These are phyloP conservation scores for Inosperma sp. DNA, from an alignment of 768 basidiomycete species.

Conservation along the genomic window DNA sequence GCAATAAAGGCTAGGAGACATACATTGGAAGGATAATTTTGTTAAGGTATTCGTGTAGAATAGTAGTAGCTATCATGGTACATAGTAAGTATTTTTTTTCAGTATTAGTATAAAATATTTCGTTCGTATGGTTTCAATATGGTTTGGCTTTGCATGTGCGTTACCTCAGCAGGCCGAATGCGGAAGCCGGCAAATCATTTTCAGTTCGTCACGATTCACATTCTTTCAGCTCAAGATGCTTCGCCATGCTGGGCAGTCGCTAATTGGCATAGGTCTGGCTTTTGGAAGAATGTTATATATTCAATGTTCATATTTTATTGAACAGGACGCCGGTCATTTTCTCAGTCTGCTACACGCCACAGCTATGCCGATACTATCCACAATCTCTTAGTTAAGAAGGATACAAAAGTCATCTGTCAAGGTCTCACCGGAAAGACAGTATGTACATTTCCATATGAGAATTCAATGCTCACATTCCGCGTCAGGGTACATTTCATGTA, in stretches of 20 bases:
- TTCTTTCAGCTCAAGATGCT: constrained; percentile 42
- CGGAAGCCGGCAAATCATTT: not conserved
- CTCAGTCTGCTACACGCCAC: constrained; percentile 65
- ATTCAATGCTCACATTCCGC: not conserved
- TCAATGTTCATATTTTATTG: constrained; percentile 10
- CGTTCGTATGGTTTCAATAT: not conserved
- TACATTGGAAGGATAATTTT: not conserved
- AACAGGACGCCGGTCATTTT: constrained; percentile 78
- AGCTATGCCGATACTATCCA: constrained; percentile 86
- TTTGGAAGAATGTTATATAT: no score
- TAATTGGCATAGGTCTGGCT: no score
- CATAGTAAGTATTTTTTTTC: constrained; percentile 4
- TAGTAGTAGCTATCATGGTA: constrained; percentile 1
- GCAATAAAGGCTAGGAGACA: no score
- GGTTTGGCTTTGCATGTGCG: not conserved
- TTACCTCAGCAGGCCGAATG: not conserved
- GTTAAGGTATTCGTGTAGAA: not conserved
- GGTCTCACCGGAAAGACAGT: constrained; percentile 96
- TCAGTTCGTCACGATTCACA: constrained; percentile 1
- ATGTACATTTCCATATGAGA: constrained; percentile 21
- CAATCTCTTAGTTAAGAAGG: constrained; percentile 90
- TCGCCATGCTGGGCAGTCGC: constrained; percentile 58
- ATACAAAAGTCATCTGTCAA: constrained; percentile 92
- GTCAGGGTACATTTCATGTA: constrained; percentile 92
- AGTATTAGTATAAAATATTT: not conserved